Percentiles rank a stretch among this genome's conserved stretches.
Conservation (phyloP, 768 basidiomycete genomes). For the Suillus clintonianus region DNA sequence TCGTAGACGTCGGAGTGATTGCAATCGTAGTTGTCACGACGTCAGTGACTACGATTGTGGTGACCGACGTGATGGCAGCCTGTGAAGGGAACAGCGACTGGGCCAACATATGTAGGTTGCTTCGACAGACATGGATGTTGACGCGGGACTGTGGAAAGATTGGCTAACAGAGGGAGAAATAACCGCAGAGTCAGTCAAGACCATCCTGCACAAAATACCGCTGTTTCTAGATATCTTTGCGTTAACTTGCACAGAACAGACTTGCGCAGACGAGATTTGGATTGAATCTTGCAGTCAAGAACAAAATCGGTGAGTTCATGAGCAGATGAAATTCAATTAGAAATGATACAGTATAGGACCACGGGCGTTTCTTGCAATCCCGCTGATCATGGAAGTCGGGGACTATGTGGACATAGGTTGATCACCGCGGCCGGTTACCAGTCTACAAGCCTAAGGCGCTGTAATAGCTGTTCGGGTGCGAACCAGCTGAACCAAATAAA, state of each 20-base stretch:
- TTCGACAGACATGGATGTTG: not conserved
- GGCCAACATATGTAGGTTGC: not conserved
- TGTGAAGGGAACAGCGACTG: not conserved
- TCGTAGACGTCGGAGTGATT: conserved; percentile 1
- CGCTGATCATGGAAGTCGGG: too few species aligned
- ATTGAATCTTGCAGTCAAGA: not conserved
- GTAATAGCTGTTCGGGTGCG: too few species aligned
- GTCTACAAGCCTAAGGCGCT: too few species aligned
- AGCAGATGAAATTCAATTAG: too few species aligned
- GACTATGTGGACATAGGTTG: too few species aligned
- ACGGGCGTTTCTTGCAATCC: too few species aligned
- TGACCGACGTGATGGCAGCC: not conserved
- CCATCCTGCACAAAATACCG: not conserved
- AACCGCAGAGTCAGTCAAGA: not conserved
- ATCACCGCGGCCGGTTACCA: too few species aligned
- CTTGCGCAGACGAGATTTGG: not conserved
- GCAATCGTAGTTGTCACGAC: conserved; percentile 13
- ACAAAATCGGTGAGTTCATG: not conserved
- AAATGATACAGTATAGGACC: too few species aligned
- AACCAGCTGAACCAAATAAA: too few species aligned
- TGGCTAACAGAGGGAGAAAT: not conserved
- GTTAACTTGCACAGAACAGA: too few species aligned
- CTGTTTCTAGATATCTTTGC: too few species aligned
- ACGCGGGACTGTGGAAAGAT: not conserved
- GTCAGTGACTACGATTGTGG: conserved; percentile 9